These are phyloP conservation scores for Calonectria hawksworthii DNA, from an alignment of 2,329 filamentous ascomycete species.

Conservation along the genomic window DNA sequence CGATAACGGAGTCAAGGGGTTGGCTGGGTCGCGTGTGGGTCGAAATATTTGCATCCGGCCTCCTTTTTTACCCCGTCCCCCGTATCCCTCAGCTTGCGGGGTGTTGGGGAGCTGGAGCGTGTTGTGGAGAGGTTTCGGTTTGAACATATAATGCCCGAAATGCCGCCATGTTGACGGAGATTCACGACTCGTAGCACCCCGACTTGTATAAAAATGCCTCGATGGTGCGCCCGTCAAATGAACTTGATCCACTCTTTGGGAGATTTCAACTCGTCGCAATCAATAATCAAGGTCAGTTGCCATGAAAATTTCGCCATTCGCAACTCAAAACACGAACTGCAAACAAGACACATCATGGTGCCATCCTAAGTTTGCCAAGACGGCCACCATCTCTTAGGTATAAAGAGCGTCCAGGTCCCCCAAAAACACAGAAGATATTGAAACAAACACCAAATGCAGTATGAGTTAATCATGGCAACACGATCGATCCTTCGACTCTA, in stretches of 20 bases:
- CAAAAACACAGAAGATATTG: not conserved
- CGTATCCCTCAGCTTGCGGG: not conserved
- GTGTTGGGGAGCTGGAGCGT: not conserved
- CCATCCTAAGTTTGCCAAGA: not conserved
- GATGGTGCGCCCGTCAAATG: not conserved
- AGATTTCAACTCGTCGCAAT: not conserved
- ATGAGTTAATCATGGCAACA: not conserved
- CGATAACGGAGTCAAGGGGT: not conserved
- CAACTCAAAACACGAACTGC: not conserved
- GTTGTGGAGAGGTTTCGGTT: not conserved
- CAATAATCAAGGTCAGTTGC: not conserved
- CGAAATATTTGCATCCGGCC: not conserved
- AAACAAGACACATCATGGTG: not conserved
- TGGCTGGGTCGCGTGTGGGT: not conserved
- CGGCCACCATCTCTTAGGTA: not conserved
- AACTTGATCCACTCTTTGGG: not conserved
- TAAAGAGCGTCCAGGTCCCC: not conserved
- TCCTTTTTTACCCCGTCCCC: not conserved
- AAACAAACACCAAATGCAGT: not conserved
- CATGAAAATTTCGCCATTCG: not conserved
- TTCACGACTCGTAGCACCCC: not conserved
- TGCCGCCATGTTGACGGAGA: not conserved
- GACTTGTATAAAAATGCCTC: not conserved
- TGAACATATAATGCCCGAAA: not conserved
- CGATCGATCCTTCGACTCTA: not conserved